Base-by-base conservation (phyloP, 768 basidiomycete species). In the Asterophora parasitica region DNA sequence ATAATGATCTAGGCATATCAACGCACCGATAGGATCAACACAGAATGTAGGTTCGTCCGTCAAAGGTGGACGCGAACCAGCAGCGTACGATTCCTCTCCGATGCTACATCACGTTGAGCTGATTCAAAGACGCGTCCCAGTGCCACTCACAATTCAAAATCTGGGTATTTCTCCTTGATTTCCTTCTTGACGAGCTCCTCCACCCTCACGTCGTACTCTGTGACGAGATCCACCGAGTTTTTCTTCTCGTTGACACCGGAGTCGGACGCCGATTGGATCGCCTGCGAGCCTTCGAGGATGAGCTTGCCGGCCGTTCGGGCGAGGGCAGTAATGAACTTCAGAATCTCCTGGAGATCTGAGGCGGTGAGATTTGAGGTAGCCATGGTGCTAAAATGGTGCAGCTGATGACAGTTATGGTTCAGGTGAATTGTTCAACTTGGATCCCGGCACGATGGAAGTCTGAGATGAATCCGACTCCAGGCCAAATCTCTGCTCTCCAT, bases 21-120 rank as follows among this genome's bases (percentile, higher is more conserved):
- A 58, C 74, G 46, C 55, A 85, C 88, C 93, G 48, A 96, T 95
- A 27, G 94, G 94, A 63, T 98, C 94, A 36, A 95, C 89, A 58
- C 95, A 96, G 72, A 88, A 99, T 0, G 95, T 98, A 4, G 93
- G 92, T 26, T 82, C 83, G 57, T 96, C 88, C 1, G 89, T 91
- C 48, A 95, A 66, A 9, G 82, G 74, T 15, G 76, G 74, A 26
- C 79, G 74, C 48, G 74, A 64, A n/a, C 90, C 90, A 4, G 84
- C 76, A 7, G 90, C 82, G 56, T 87, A 93, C 0, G 88, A 88
- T 68, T 98, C 95, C 62, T 99, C 95, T 48, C 95, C 95, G 49
- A 97, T 90, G 66, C 91, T 94, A 44, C 16, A 48, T 34, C 40
- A 38, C 30, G 3, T 9, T 9, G 10, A 46, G 5, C 20, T 31